phyloP scores from a whole-genome alignment of 805 yeast species.

The Nakazawaea anatomiae region DNA sequence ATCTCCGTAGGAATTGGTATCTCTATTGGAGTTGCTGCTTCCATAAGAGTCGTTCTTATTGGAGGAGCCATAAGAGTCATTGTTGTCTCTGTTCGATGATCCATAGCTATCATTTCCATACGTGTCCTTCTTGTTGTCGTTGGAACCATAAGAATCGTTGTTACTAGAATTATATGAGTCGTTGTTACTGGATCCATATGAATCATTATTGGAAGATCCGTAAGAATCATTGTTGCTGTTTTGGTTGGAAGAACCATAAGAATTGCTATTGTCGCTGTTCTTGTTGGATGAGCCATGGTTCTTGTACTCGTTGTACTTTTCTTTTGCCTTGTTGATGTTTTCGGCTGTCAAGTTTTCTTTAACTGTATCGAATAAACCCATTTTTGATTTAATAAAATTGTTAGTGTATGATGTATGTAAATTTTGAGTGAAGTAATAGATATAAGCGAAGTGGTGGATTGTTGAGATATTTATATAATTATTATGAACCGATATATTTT shows the following conservation, averaged over 20 bases:
- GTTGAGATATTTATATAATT: background rate
- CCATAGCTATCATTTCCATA: constrained; percentile 18
- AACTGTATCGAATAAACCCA: constrained; percentile 40
- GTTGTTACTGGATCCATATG: constrained; percentile 23
- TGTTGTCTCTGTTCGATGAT: constrained; percentile 15
- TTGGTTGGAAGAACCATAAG: background rate
- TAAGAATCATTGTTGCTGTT: constrained; percentile 19
- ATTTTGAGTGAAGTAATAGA: background rate
- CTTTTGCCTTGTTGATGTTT: constrained; percentile 19
- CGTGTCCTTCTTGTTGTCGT: constrained; percentile 12
- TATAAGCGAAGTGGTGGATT: background rate
- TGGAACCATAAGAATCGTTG: constrained; percentile 22
- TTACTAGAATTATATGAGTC: constrained; percentile 25
- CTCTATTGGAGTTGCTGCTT: constrained; percentile 22
- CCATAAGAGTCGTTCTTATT: constrained; percentile 9
- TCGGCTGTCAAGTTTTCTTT: constrained; percentile 26
- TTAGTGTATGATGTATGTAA: background rate
- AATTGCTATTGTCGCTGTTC: constrained; percentile 1
- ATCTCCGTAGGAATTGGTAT: constrained; percentile 24
- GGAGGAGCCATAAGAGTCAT: constrained; percentile 19
- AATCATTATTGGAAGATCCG: constrained; percentile 23
- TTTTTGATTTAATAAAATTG: constrained; percentile 12
- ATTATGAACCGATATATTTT: no score
- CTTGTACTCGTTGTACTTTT: constrained; percentile 4
- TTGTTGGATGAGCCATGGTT: background rate